These are phyloP conservation scores for Amanita rubescens DNA, from an alignment of 768 basidiomycete genomes.

Conservation along the genomic window DNA sequence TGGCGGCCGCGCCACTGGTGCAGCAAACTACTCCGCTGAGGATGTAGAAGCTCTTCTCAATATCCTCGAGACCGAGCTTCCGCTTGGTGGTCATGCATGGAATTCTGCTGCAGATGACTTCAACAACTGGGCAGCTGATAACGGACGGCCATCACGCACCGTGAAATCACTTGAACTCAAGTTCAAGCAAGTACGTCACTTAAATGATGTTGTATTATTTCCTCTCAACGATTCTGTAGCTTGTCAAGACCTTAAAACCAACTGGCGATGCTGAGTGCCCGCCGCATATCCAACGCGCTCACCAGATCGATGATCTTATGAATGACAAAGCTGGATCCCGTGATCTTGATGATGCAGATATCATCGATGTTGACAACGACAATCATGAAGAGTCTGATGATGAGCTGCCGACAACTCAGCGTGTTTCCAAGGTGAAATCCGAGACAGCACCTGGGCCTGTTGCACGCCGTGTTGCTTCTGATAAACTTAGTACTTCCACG, in stretches of 20 bases:
- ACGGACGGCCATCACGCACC: too few relatives aligned
- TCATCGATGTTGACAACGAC: slow-evolving; percentile 9
- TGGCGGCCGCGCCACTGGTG: too few relatives aligned
- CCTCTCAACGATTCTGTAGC: too few relatives aligned
- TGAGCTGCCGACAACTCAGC: background rate
- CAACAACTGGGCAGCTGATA: too few relatives aligned
- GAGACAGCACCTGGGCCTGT: background rate
- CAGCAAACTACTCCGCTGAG: slow-evolving; percentile 14
- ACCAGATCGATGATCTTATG: slow-evolving; percentile 10
- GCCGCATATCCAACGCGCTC: slow-evolving; percentile 8
- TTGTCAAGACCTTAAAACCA: too few relatives aligned
- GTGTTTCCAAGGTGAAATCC: background rate
- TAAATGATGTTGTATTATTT: too few relatives aligned
- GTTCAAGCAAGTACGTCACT: too few relatives aligned
- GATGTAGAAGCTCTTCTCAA: slow-evolving; percentile 15
- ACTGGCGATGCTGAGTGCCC: slow-evolving; percentile 3
- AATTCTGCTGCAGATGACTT: too few relatives aligned
- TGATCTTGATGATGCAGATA: slow-evolving; percentile 10
- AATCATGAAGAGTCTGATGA: background rate
- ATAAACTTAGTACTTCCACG: background rate
- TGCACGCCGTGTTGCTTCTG: background rate
- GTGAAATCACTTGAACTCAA: too few relatives aligned
- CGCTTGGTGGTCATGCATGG: background rate
- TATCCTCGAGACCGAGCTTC: slow-evolving; percentile 8
- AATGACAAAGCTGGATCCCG: slow-evolving; percentile 10